These are phyloP conservation scores for Aspergillus olivimuriae DNA, from an alignment of 495 filamentous ascomycete genomes.

Conservation along the genomic window DNA sequence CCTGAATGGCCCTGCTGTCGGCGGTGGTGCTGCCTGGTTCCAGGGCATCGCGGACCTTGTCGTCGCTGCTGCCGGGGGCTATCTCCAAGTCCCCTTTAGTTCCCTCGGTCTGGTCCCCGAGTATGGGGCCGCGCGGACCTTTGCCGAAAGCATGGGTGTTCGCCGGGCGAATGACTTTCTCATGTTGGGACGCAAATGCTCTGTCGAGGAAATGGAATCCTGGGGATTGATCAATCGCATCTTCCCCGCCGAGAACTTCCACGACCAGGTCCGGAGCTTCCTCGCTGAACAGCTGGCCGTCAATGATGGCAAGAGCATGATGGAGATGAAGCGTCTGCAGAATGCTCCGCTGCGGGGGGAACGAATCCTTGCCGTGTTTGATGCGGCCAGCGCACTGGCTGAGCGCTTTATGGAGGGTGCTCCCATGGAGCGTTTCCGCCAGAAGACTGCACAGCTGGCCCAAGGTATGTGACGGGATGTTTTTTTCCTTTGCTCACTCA, in stretches of 20 bases:
- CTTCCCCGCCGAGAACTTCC: constrained; percentile 13
- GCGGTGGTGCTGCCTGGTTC: constrained; percentile 20
- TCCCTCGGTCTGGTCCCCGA: constrained; percentile 16
- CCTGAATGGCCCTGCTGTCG: constrained; percentile 15
- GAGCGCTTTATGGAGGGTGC: constrained; percentile 15
- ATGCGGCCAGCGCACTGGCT: constrained; percentile 15
- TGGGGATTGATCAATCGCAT: constrained; percentile 11
- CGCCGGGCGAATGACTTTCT: constrained; percentile 17
- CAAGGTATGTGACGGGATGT: constrained; percentile 12
- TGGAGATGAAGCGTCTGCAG: constrained; percentile 16
- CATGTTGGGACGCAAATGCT: constrained; percentile 15
- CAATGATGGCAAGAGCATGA: constrained; percentile 18
- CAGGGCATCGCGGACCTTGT: constrained; percentile 17
- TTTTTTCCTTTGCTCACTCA: background rate
- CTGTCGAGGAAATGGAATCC: constrained; percentile 11
- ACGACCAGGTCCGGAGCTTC: constrained; percentile 8
- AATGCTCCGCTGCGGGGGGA: constrained; percentile 11
- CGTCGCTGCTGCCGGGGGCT: constrained; percentile 11
- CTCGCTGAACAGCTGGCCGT: constrained; percentile 11
- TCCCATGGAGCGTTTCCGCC: constrained; percentile 11
- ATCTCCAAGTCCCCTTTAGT: constrained; percentile 18
- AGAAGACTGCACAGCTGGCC: constrained; percentile 9
- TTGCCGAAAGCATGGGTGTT: constrained; percentile 14
- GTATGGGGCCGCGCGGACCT: constrained; percentile 7
- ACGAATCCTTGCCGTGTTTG: constrained; percentile 12